Percentiles rank a stretch among this genome's conserved stretches.
phyloP scores from a whole-genome alignment of 306 rosid genomes.

The Astragalus membranaceus region DNA sequence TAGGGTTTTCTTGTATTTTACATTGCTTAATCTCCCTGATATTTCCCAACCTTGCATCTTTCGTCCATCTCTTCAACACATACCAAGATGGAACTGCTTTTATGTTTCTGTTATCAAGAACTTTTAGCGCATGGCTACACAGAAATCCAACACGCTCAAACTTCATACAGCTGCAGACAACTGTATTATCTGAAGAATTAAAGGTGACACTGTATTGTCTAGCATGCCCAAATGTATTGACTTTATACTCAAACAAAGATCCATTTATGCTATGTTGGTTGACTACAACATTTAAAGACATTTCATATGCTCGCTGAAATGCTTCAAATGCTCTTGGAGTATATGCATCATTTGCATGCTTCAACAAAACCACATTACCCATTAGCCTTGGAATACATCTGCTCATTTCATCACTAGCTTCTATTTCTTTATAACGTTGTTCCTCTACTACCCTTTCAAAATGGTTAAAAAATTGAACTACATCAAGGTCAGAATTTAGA shows the following conservation, averaged over 20 bases:
- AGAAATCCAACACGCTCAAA: constrained; percentile 54
- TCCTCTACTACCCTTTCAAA: constrained; percentile 47
- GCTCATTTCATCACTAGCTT: constrained; percentile 53
- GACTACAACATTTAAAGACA: constrained; percentile 51
- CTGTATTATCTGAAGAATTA: constrained; percentile 37
- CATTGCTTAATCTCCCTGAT: constrained; percentile 22
- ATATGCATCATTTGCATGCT: constrained; percentile 42
- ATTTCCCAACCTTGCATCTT: constrained; percentile 40
- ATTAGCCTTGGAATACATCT: constrained; percentile 44
- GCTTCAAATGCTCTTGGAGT: constrained; percentile 60
- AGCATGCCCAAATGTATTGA: constrained; percentile 40
- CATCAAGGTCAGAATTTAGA: constrained; percentile 36
- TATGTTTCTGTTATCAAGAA: constrained; percentile 55
- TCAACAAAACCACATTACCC: constrained; percentile 52
- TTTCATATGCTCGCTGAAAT: constrained; percentile 56
- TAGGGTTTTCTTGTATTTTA: constrained; percentile 32
- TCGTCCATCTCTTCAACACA: constrained; percentile 57
- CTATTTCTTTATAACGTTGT: constrained; percentile 49
- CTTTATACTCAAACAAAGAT: constrained; percentile 39
- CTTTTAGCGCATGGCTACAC: constrained; percentile 63
- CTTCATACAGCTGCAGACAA: constrained; percentile 58
- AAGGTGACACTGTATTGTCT: constrained; percentile 42
- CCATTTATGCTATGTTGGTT: constrained; percentile 36
- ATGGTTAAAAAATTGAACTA: constrained; percentile 46
- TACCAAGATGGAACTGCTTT: constrained; percentile 52